Evolutionary conservation across 129 eudicot species (phyloP), one percentile per base, ranked within the genome.

Genomic region (Glebionis coronaria): DNA sequence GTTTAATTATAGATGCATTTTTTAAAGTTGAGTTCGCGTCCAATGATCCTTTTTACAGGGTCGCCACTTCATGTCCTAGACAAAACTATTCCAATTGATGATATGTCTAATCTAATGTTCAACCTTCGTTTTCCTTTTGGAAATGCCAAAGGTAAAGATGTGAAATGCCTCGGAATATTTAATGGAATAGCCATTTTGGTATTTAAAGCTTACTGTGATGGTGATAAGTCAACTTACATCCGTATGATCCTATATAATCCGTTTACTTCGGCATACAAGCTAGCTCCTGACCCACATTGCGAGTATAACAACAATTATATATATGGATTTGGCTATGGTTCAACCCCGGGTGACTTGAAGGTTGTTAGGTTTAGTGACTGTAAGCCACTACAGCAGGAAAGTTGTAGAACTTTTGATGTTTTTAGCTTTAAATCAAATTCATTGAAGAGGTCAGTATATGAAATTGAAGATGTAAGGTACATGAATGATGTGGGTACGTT

Each of bases 261-360:
- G 38, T 23, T 56, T 23, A 56, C 61, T 0, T 5, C 35, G 1
- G 61, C 13, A 25, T 20, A 4, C 15, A 56, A 12, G 61, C 12
- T 0, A 3, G 0, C 23, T 56, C 61, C 18, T 4, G 56, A 51
- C 20, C 35, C 15, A 25, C 61, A 12, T 1, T 20, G 35, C 9
- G n/a, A 13, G 12, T 12, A 35, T 8, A 20, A 14, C 4, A 10
- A 4, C 2, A 1, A 20, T n/a, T 16, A 56, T 56, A 14, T 25
- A 9, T 56, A 21, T 25, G 61, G 40, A 56, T 56, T 56, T 56
- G 61, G 61, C n/a, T 19, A 55, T 21, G 61, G 61, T 56, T 12
- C 61, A 56, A 21, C 31, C 61, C n/a, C 35, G 6, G 40, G 21
- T 10, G 40, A 56, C 16, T 12, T 56, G 21, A 56, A 56, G 40